A percentile compares a stretch with the other conserved stretches of the same genome.
Evolutionary conservation across 305 asterid species (phyloP).

Genomic region (Fraxinus dipetala): DNA sequence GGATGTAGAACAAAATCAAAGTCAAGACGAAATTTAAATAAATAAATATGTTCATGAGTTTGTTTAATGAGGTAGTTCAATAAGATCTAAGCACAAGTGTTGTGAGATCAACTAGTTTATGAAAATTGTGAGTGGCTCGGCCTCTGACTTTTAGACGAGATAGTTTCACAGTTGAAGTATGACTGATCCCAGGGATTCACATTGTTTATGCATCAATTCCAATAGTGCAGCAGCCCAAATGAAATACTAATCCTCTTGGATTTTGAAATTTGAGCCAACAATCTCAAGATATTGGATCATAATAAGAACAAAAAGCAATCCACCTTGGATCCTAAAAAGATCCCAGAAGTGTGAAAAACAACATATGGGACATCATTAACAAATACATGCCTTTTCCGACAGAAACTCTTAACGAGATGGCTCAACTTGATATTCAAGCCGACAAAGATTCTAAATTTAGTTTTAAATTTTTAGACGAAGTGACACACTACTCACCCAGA

Average conservation of each 20-base stretch:
- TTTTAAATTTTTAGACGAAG: not conserved
- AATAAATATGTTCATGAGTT: not conserved
- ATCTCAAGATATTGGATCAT: not conserved
- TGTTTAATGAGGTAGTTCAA: not conserved
- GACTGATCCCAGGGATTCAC: not conserved
- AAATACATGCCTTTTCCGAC: not conserved
- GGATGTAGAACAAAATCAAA: not conserved
- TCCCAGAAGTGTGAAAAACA: not conserved
- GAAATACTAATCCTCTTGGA: not conserved
- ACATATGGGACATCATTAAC: not conserved
- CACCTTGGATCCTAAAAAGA: not conserved
- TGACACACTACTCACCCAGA: conserved; percentile 45
- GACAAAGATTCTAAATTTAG: not conserved
- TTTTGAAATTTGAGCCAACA: not conserved
- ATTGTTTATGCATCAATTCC: not conserved
- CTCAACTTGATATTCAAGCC: not conserved
- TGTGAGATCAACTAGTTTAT: not conserved
- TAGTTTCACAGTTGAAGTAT: not conserved
- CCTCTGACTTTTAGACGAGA: not conserved
- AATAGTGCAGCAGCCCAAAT: not conserved
- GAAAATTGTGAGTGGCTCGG: not conserved
- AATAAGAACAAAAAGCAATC: not conserved
- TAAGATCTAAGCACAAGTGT: not conserved
- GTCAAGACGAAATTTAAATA: not conserved
- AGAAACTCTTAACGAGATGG: too few relatives aligned